These are phyloP conservation scores for Arthrobotrys sinensis DNA, from an alignment of 2,329 filamentous ascomycete species.

Conservation along the genomic window DNA sequence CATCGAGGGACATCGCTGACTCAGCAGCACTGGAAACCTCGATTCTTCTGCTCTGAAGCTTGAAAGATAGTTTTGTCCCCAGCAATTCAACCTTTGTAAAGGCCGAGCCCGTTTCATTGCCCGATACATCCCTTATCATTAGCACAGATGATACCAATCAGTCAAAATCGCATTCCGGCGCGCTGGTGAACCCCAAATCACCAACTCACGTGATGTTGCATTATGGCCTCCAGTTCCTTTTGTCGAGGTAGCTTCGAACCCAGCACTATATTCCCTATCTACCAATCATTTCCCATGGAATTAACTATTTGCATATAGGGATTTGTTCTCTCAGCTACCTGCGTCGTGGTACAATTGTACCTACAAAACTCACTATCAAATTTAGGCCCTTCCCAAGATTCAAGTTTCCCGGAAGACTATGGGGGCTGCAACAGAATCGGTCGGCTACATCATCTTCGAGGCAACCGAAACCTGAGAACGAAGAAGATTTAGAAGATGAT, in stretches of 20 bases:
- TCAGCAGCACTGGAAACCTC: conserved; percentile 13
- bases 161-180: neutral
- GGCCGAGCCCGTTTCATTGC: neutral
- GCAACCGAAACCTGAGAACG: neutral
- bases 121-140: neutral
- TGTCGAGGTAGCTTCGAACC: conserved; percentile 4
- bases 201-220: conserved; percentile 24
- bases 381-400: neutral
- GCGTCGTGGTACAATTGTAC: no score
- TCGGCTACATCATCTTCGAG: conserved; percentile 4
- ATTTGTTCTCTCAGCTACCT: neutral
- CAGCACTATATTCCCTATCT: neutral
- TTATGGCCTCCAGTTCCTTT: neutral
- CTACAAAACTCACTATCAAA: neutral
- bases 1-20: conserved; percentile 37
- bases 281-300: neutral
- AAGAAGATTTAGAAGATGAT: conserved; percentile 13
- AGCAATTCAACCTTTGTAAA: neutral
- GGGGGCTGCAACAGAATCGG: neutral
- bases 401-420: neutral
- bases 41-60: neutral
- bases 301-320: neutral
- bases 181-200: neutral
- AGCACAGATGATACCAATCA: neutral
- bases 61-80: neutral